Evolutionary conservation across 106 monocot genomes (phyloP).

Genomic region (Acorus calamus): DNA sequence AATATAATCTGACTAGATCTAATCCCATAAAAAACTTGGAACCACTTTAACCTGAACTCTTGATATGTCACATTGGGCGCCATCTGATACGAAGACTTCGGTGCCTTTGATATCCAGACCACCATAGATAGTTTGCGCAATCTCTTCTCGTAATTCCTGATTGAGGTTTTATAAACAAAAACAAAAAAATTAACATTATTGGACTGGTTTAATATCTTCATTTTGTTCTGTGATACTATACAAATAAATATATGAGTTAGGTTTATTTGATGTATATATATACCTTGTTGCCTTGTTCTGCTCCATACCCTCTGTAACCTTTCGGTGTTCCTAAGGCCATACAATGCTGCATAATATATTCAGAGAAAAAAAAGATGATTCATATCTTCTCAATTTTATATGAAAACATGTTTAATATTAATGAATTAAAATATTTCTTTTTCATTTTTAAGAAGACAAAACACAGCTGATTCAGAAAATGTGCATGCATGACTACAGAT

Average conservation of each 20-base stretch:
- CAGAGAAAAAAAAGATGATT: neutral
- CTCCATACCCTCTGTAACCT: constrained; percentile 83
- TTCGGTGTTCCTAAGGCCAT: constrained; percentile 53
- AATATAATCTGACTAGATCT: no score
- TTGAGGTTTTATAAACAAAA: no score
- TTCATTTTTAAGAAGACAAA: no score
- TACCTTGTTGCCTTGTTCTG: constrained; percentile 85
- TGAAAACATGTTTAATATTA: neutral
- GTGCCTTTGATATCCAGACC: constrained; percentile 36
- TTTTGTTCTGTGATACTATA: no score
- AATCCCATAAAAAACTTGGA: neutral
- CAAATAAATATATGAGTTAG: no score
- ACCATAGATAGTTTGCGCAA: constrained; percentile 44
- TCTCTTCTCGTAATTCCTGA: constrained; percentile 55
- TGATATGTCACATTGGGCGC: constrained; percentile 76
- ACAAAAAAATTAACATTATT: no score
- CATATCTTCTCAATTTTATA: neutral
- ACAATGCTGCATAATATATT: constrained; percentile 35
- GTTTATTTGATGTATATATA: no score
- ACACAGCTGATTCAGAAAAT: no score
- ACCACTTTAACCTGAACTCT: constrained; percentile 53
- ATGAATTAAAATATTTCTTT: no score
- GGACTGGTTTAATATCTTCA: no score
- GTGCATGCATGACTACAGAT: no score
- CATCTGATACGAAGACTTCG: constrained; percentile 84